phyloP scores from a whole-genome alignment of 164 flowering plant species.

The Platanus orientalis region DNA sequence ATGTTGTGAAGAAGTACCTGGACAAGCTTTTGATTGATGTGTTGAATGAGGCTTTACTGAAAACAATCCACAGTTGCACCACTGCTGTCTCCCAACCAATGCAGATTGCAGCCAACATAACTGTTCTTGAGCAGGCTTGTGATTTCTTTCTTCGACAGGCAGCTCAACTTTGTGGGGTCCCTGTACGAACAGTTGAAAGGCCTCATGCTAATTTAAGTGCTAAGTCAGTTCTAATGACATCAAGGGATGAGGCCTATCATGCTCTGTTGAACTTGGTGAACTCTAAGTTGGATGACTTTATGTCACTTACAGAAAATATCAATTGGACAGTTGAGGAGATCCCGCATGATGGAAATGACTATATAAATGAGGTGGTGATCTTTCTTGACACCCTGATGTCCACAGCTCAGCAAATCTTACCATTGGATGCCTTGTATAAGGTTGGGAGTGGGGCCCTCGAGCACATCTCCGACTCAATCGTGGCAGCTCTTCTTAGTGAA shows the following conservation, averaged over 20 bases:
- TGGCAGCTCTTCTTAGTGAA: constrained; percentile 72
- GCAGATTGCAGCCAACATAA: constrained; percentile 85
- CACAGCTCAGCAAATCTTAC: constrained; percentile 83
- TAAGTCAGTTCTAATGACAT: constrained; percentile 65
- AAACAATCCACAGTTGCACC: constrained; percentile 39
- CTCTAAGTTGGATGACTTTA: constrained; percentile 59
- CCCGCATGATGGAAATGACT: constrained; percentile 47
- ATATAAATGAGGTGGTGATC: constrained; percentile 58
- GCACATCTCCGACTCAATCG: constrained; percentile 60
- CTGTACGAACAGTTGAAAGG: constrained; percentile 52
- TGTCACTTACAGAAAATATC: constrained; percentile 62
- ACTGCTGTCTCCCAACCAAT: constrained; percentile 78
- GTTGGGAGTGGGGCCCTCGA: constrained; percentile 77
- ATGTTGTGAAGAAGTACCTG: constrained; percentile 59
- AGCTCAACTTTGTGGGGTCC: constrained; percentile 77
- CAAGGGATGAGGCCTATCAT: constrained; percentile 77
- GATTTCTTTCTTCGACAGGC: constrained; percentile 73
- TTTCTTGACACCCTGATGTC: constrained; percentile 75
- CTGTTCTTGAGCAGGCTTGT: constrained; percentile 77
- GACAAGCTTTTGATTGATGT: constrained; percentile 88
- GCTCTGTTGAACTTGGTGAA: constrained; percentile 59
- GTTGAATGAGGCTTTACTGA: constrained; percentile 61
- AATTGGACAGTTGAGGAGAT: constrained; percentile 79
- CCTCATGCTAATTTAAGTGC: constrained; percentile 62
- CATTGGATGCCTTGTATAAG: constrained; percentile 69